Percentiles rank a stretch among this genome's conserved stretches.
These are phyloP conservation scores for Neocallimastix lanati DNA, from an alignment of 192 early-diverging fungal genomes.

Conservation along the genomic window DNA sequence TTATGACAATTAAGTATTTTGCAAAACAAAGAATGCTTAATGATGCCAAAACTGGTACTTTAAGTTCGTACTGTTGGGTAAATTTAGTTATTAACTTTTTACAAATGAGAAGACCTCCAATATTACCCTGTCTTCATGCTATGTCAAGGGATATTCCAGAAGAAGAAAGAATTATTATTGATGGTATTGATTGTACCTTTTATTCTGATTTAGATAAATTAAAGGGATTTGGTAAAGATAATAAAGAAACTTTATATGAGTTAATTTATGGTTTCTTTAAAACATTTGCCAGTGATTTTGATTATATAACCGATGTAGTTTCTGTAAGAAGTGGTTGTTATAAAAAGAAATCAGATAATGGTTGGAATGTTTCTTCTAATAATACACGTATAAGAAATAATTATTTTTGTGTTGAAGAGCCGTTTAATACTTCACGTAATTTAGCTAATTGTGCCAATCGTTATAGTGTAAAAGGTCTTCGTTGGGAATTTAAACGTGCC, in stretches of 20 bases:
- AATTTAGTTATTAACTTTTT: constrained; percentile 85
- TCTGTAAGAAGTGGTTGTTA: constrained; percentile 61
- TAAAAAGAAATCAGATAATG: constrained; percentile 64
- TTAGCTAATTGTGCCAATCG: constrained; percentile 79
- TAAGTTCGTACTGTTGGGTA: constrained; percentile 89
- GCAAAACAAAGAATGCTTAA: constrained; percentile 65
- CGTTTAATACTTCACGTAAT: constrained; percentile 72
- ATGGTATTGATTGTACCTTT: constrained; percentile 54
- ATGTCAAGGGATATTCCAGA: constrained; percentile 16
- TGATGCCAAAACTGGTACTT: constrained; percentile 84
- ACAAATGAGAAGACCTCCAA: constrained; percentile 72
- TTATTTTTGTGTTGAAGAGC: constrained; percentile 81
- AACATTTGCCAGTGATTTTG: constrained; percentile 62
- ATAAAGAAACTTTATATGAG: constrained; percentile 56
- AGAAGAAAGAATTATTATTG: constrained; percentile 11
- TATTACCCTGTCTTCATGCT: constrained; percentile 74
- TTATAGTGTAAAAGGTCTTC: constrained; percentile 53
- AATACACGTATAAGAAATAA: constrained; percentile 35
- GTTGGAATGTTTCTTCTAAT: constrained; percentile 56
- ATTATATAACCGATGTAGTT: constrained; percentile 64
- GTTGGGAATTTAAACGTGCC: constrained; percentile 61
- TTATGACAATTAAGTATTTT: constrained; percentile 91
- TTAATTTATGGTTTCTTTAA: constrained; percentile 70
- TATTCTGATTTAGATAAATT: constrained; percentile 47
- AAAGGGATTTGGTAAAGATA: constrained; percentile 44